Percentiles rank a stretch among this genome's conserved stretches.
phyloP scores from a whole-genome alignment of 805 yeast species.

The Candida michaelii region DNA sequence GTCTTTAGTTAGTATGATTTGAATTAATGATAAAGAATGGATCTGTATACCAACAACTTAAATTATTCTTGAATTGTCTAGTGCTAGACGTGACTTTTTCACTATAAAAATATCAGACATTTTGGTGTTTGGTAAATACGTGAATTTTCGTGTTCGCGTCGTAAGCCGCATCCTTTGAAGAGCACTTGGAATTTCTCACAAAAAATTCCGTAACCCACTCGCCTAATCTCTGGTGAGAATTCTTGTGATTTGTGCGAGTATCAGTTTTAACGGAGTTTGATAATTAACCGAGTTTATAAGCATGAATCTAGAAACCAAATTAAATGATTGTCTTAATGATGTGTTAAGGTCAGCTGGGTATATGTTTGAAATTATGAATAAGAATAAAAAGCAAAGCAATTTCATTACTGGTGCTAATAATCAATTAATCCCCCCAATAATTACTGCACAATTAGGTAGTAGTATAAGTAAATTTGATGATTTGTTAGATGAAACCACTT shows the following conservation, averaged over 20 bases:
- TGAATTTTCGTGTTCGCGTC: conserved; percentile 7
- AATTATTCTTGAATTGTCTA: too few species aligned
- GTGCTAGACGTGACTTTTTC: neutral
- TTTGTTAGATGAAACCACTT: conserved; percentile 41
- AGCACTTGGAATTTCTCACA: neutral
- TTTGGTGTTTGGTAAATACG: neutral
- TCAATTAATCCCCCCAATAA: conserved; percentile 38
- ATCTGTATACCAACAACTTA: too few species aligned
- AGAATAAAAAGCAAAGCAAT: conserved; percentile 41
- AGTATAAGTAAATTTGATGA: conserved; percentile 40
- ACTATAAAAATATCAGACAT: neutral
- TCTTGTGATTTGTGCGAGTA: conserved; percentile 2
- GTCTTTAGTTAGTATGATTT: too few species aligned
- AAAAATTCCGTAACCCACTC: too few species aligned
- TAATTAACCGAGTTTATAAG: neutral
- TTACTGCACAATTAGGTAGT: conserved; percentile 33
- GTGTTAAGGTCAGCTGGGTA: conserved; percentile 44
- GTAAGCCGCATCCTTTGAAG: neutral
- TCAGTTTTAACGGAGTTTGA: neutral
- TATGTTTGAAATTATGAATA: conserved; percentile 41
- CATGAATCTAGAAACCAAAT: conserved; percentile 41
- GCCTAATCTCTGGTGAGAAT: neutral
- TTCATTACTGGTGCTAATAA: conserved; percentile 42
- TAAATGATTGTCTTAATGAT: conserved; percentile 41
- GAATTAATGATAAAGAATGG: too few species aligned